Evolutionary conservation across 108 stramenopile species (phyloP).

Genomic region (Ochromonas danica): DNA sequence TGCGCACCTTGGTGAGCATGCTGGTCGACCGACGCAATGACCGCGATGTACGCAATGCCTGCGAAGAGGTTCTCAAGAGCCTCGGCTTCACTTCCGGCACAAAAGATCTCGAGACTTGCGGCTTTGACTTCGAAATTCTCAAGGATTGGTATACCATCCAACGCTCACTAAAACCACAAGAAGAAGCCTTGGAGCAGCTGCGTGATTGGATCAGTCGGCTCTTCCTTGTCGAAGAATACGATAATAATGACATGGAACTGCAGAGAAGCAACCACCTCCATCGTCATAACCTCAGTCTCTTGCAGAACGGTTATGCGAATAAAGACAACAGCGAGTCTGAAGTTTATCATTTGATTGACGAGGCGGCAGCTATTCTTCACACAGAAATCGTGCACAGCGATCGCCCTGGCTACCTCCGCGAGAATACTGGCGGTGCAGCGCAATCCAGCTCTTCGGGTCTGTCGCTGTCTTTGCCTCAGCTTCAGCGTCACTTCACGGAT

Average conservation of each 20-base stretch:
- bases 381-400: neutral
- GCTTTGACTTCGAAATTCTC: constrained; percentile 22
- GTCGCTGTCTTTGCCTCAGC: neutral
- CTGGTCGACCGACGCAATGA: neutral
- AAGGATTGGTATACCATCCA: constrained; percentile 24
- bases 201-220: constrained; percentile 12
- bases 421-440: no score
- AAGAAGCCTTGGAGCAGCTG: neutral
- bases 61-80: constrained; percentile 20
- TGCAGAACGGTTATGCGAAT: no score
- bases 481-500: neutral
- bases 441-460: neutral
- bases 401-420: no score
- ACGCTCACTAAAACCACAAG: constrained; percentile 26
- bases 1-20: neutral
- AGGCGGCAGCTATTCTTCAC: constrained; percentile 6
- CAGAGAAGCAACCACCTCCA: no score
- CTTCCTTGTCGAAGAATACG: neutral
- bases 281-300: no score
- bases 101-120: constrained; percentile 20
- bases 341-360: neutral
- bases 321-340: no score
- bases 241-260: neutral
- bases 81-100: neutral
- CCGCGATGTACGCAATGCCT: neutral